These are phyloP conservation scores for Biscutella laevigata DNA, from an alignment of 441 rosid species.

Conservation along the genomic window DNA sequence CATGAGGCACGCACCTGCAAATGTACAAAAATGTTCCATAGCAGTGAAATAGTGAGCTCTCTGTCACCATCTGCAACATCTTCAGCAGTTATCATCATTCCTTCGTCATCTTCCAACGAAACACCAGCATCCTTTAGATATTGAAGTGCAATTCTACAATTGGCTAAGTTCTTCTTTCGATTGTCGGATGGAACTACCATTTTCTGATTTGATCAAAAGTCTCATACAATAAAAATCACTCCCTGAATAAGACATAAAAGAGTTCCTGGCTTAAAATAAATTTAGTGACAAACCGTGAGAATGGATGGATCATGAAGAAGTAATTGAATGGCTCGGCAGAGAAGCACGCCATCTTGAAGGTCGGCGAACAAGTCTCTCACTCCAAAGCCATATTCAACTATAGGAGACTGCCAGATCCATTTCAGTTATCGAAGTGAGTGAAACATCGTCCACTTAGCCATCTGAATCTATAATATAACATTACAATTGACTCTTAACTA, in stretches of 20 bases:
- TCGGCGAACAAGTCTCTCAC: constrained; percentile 59
- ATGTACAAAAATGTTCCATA: constrained; percentile 85
- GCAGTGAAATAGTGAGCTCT: constrained; percentile 70
- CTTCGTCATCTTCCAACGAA: constrained; percentile 59
- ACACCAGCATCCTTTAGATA: constrained; percentile 61
- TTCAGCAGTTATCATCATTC: constrained; percentile 48
- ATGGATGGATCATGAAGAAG: constrained; percentile 67
- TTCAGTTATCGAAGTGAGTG: background rate
- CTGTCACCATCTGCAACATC: constrained; percentile 74
- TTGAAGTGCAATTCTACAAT: constrained; percentile 63
- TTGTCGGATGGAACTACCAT: constrained; percentile 63
- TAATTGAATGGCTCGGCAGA: constrained; percentile 84
- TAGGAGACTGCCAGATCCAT: constrained; percentile 42
- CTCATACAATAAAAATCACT: constrained; percentile 8
- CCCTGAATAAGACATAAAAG: background rate
- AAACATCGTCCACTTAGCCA: constrained; percentile 2
- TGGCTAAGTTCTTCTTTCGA: constrained; percentile 55
- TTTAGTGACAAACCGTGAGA: constrained; percentile 46
- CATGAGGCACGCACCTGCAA: constrained; percentile 51
- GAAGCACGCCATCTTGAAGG: constrained; percentile 87
- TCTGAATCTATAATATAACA: background rate
- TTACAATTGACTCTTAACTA: background rate
- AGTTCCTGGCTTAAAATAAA: background rate
- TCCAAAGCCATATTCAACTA: constrained; percentile 67
- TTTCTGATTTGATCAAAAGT: constrained; percentile 46